These are phyloP conservation scores for Oxyria digyna DNA, from an alignment of 148 eudicot species.

Conservation along the genomic window DNA sequence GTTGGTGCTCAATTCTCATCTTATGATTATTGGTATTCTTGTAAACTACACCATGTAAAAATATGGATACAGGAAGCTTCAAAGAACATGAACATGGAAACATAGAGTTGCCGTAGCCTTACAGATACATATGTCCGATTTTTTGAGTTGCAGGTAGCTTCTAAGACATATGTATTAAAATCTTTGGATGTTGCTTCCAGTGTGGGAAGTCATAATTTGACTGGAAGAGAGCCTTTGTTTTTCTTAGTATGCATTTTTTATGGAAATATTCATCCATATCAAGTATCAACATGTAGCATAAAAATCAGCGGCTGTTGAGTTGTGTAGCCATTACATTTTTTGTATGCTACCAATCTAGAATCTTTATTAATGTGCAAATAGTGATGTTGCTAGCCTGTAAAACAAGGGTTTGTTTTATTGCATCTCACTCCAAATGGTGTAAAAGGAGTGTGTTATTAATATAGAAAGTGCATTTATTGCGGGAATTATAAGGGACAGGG, in stretches of 20 bases:
- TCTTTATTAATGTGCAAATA: not conserved
- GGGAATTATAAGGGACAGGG: not conserved
- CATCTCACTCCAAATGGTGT: not conserved
- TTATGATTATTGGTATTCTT: not conserved
- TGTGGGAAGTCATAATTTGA: not conserved
- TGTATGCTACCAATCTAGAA: not conserved
- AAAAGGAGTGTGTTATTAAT: not conserved
- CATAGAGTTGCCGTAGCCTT: not conserved
- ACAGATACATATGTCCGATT: not conserved
- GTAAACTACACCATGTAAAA: not conserved
- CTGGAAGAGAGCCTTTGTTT: not conserved
- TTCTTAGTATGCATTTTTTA: not conserved
- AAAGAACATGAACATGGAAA: not conserved
- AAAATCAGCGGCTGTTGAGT: not conserved
- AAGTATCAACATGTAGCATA: not conserved
- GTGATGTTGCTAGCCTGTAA: not conserved
- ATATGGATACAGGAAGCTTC: not conserved
- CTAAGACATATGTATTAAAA: not conserved
- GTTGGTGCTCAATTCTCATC: not conserved
- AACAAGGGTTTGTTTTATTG: not conserved
- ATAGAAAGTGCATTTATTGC: not conserved
- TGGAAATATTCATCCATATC: not conserved
- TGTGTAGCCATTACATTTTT: not conserved
- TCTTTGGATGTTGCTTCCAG: not conserved
- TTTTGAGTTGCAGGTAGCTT: not conserved